Evolutionary conservation across 495 filamentous ascomycete species (phyloP), one percentile per base, ranked within the genome.

Genomic region (Xylaria nigripes): DNA sequence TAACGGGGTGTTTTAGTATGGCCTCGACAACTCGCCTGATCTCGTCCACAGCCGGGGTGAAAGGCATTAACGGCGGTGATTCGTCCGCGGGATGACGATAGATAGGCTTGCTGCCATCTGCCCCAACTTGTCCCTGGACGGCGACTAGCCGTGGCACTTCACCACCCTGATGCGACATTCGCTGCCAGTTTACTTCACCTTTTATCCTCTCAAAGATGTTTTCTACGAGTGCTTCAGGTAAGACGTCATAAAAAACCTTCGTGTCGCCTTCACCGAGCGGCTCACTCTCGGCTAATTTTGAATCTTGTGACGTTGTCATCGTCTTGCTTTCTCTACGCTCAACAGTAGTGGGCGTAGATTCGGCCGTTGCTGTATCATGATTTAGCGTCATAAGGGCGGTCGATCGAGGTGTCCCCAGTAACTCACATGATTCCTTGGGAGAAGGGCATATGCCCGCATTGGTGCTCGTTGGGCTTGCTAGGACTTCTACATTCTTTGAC

Each of bases 21-120:
- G 77, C 72, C 60, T 95, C 85, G 3, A 89, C 79, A 30, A 74
- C 73, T 15, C 75, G 60, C 24, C 86, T 84, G 42, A 96, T 86
- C 32, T 74, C 67, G 25, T 81, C 72, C 0, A 97, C 85, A 5
- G 80, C 80, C 1, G 81, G 70, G 1, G 90, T 86, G 65, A 96
- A 96, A 6, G 81, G 75, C 0, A 84, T 69, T 15, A 95, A 66
- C 0, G 87, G 86, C 0, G 90, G 88, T 6, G 89, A 88, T 61
- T 96, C 88, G 65, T 98, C 93, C 0, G 89, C 81, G 22, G 93
- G 93, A 69, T 97, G 93, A 2, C 93, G 87, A 64, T 98, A 98
- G 34, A 97, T 81, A 10, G 93, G 93, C 63, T 87, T 85, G 53
- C 79, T 85, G 48, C 89, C 89, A 61, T 94, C 87, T 3, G 77